These are phyloP conservation scores for Lactarius indigo DNA, from an alignment of 768 basidiomycete species.

Conservation along the genomic window DNA sequence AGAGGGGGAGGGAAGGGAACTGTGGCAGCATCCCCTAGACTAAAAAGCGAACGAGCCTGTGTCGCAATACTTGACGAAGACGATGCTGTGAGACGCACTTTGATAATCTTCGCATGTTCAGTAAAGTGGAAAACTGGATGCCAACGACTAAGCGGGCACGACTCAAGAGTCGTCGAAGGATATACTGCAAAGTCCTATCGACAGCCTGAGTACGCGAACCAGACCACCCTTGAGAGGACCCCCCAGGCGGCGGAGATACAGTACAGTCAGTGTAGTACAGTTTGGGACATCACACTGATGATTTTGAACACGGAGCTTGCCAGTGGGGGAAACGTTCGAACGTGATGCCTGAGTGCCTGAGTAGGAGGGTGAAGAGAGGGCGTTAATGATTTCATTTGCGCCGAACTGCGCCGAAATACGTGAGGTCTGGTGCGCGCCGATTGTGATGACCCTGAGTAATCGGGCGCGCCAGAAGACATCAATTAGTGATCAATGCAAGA, in stretches of 20 bases:
- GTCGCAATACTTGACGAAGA: not conserved
- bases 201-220: too few species aligned
- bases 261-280: not conserved
- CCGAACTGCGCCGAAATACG: not conserved
- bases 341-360: too few species aligned
- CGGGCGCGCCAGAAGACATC: not conserved
- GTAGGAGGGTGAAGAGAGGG: not conserved
- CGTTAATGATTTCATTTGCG: not conserved
- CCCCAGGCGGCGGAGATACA: not conserved
- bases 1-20: too few species aligned
- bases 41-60: not conserved
- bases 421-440: not conserved
- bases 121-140: not conserved
- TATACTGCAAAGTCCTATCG: too few species aligned
- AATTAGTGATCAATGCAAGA: not conserved
- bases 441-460: too few species aligned
- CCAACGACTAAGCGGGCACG: not conserved
- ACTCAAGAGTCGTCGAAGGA: not conserved
- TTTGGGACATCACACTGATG: not conserved
- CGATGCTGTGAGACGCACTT: not conserved
- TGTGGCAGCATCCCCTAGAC: not conserved
- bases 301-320: not conserved
- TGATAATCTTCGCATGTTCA: not conserved
- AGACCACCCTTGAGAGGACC: not conserved
- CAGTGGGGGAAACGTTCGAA: too few species aligned